Base-by-base conservation (phyloP, 2,329 filamentous ascomycete genomes). In the Fusarium pseudonygamai region DNA sequence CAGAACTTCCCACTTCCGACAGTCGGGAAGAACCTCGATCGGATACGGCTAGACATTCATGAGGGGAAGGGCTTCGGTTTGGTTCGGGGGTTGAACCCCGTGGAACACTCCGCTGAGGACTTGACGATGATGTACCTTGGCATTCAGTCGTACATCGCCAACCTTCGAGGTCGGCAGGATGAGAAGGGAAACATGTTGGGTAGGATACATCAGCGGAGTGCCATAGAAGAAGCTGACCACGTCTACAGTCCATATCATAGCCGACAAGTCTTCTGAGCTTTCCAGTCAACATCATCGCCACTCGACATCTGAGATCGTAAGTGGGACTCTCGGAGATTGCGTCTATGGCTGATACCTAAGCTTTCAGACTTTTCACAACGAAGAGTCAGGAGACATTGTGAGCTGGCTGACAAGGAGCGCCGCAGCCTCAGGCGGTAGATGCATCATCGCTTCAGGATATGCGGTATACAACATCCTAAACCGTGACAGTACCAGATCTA, bases 381-480 rank as follows among this genome's bases (percentile, higher is more conserved):
- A 93, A 79, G 88, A 90, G 75, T 85, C 87, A 1, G 90, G 91
- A 34, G 91, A 93, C 75, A 83, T 93, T 24, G 84, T 93, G 36
- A 88, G 89, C 71, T 89, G 92, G 85, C 82, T 92, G n/a, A 91
- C 89, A 2, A 84, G 91, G 45, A 87, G 85, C 74, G 87, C 87
- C 16, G 90, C 92, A 7, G 84, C 85, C 1, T 78, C 84, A 6
- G 92, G 92, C n/a, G 92, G 92, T 28, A 86, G 87, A 73, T 93
- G 91, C 77, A 88, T 91, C 75, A 86, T 93, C 58, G 86, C 91
- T 4, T 91, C 91, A n/a, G 87, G 86, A 10, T 88, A 91, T 80
- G 87, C 86, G 0, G 85, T 93, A 30, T 93, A 93, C 83, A 93
- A 93, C 61, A 85, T 90, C 30, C 84, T 93, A n/a, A 90, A 90